phyloP scores from a whole-genome alignment of 441 rosid species.

The Rhodomyrtus psidioides region DNA sequence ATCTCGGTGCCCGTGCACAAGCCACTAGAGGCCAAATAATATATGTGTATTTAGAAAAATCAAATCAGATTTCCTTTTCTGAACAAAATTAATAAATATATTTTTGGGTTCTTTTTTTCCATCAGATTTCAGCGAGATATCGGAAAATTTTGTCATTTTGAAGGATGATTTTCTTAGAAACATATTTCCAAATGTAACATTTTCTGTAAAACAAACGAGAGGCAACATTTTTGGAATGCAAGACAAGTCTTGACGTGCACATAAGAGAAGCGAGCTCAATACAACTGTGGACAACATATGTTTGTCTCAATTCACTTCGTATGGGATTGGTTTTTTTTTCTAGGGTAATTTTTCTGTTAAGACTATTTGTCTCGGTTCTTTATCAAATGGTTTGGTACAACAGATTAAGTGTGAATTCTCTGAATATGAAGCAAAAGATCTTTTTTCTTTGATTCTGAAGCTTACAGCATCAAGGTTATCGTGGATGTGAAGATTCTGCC shows the following conservation, averaged over 20 bases:
- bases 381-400: background rate
- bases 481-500: background rate
- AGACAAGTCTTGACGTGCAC: background rate
- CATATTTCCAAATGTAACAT: too few species aligned
- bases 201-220: too few species aligned
- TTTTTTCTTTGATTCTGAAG: background rate
- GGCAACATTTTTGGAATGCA: background rate
- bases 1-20: too few species aligned
- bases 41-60: too few species aligned
- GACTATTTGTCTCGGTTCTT: background rate
- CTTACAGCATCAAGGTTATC: background rate
- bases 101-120: too few species aligned
- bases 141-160: too few species aligned
- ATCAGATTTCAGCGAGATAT: too few species aligned
- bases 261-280: background rate
- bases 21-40: too few species aligned
- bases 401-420: background rate
- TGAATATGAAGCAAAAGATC: background rate
- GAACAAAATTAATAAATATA: too few species aligned
- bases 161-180: too few species aligned
- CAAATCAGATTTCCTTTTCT: too few species aligned
- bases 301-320: background rate
- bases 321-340: background rate
- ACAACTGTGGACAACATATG: background rate
- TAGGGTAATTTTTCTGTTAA: background rate